Base-by-base conservation (phyloP, 257 asterid species). In the Phtheirospermum japonicum region DNA sequence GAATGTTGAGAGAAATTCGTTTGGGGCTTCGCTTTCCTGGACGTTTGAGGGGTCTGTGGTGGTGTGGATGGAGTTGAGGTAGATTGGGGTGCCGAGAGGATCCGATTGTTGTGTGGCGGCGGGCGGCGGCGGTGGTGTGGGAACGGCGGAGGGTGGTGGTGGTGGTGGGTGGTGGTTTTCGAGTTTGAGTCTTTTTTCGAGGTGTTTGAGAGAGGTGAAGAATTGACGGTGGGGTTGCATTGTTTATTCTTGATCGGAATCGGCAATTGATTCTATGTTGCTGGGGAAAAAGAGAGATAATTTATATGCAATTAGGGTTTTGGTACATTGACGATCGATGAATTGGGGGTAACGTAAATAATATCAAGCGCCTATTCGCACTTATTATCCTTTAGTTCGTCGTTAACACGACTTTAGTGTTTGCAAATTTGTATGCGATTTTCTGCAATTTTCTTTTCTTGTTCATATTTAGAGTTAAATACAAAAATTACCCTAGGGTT, bases 141-240 rank as follows among this genome's bases (percentile, higher is more conserved):
- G 57, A n/a, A 6, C 33, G 20, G 71, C 14, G 61, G 65, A 14
- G 46, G 37, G 28, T 18, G 36, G 28, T 23, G 28, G 3, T 23
- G 28, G 61, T 66, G 67, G 48, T 10, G 33, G 32, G 3, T 40
- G 26, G 3, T 40, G 46, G 65, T 52, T 42, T 19, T 81, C 90
- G 11, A 79, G 78, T 73, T 81, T 79, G 65, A 83, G 73, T 65
- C 88, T 79, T 79, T 83, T 81, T 64, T 85, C 95, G 11, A 81
- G 76, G 58, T 66, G 83, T 63, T 69, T 77, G 32, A 83, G 83
- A 60, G 87, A 78, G 61, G 76, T 66, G 89, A 85, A 85, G 59
- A 85, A 85, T 42, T 64, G 79, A 39, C 65, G 26, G 61, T 82
- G 88, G 0, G 69, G 42, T 16, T 37, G 73, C 78, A 78, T 78